Conservation (phyloP, 371 early-diverging fungal species). For the Circinella minor region DNA sequence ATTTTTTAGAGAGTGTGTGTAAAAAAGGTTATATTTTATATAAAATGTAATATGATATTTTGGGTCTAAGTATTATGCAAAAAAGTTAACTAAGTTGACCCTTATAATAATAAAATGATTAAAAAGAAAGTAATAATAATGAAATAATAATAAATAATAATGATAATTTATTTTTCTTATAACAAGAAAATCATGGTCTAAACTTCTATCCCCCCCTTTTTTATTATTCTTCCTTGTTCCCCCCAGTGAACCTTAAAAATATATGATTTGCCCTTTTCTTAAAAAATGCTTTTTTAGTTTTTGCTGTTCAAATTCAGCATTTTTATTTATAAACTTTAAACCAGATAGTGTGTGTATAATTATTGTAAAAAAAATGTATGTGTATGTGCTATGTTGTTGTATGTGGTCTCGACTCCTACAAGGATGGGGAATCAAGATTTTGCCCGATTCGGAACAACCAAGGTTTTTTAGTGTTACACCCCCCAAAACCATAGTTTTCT, state of each 20-base stretch:
- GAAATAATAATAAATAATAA: too few relatives aligned
- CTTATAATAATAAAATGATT: too few relatives aligned
- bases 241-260: background rate
- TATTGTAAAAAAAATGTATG: too few relatives aligned
- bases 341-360: background rate
- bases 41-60: too few relatives aligned
- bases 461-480: conserved; percentile 13
- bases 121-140: too few relatives aligned
- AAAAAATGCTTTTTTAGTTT: background rate
- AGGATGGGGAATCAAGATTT: conserved; percentile 4
- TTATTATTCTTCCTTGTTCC: background rate
- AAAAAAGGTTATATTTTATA: background rate
- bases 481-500: background rate
- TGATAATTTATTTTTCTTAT: too few relatives aligned
- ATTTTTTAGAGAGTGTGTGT: background rate
- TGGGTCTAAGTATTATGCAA: background rate
- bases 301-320: conserved; percentile 2
- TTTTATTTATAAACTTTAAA: conserved; percentile 4
- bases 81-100: too few relatives aligned
- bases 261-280: too few relatives aligned
- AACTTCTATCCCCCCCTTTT: too few relatives aligned
- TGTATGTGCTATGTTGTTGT: too few relatives aligned
- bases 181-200: too few relatives aligned
- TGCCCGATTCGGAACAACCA: conserved; percentile 8
- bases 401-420: conserved; percentile 13